Evolutionary conservation across 345 rosid species (phyloP), one percentile per base, ranked within the genome.

Genomic region (Sonneratia alba): DNA sequence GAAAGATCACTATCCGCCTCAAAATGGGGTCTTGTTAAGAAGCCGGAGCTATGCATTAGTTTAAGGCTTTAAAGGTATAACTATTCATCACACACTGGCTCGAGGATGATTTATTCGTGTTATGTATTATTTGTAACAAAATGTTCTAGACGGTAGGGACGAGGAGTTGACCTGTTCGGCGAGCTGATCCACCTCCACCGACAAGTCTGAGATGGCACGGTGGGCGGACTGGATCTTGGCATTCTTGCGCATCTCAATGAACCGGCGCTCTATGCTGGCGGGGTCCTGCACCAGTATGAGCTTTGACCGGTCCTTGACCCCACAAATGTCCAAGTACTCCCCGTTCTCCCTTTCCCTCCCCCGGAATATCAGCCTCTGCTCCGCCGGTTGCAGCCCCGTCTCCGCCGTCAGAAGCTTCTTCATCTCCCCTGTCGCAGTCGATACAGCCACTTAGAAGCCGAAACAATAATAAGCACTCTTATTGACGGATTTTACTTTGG

Each of bases 291-390:
- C 73, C 24, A 88, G 36, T 43, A 76, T 21, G 56, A 88, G 40
- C 76, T 88, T 88, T 16, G 92, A 86, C 53, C 86, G 76, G 72
- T 88, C 84, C 77, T 81, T 88, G 72, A 86, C 86, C 3, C 88
- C 87, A 43, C 86, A 79, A 15, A 5, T 73, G 79, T 84, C 89
- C 62, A 88, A 66, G 47, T 74, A 88, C 74, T 76, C 84, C 1
- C 71, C 78, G 59, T 86, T 84, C 69, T 77, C 79, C 47, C 87
- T 72, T 71, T 86, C 86, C 71, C 82, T 88, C 24, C 87, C 88
- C 36, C 76, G 75, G 66, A 76, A 88, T n/a, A 75, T 63, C 66
- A 88, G 13, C 74, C 72, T 71, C 69, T 88, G 92, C 11, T 88
- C 88, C 19, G 59, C 84, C 11, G 79, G 57, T 72, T 79, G 78